Evolutionary conservation across 441 rosid species (phyloP).

Genomic region (Populus hybrid): DNA sequence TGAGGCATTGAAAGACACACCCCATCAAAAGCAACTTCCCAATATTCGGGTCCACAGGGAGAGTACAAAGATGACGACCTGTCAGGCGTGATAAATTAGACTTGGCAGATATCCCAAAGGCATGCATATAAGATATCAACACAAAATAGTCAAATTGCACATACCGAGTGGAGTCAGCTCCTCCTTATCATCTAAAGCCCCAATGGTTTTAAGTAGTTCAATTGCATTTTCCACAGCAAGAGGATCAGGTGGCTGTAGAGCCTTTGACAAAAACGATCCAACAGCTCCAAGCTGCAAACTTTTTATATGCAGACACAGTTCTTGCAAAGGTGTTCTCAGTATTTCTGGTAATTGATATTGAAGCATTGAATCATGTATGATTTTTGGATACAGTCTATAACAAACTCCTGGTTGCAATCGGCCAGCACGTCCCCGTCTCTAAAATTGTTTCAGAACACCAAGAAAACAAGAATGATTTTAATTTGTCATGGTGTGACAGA

Average conservation of each 20-base stretch:
- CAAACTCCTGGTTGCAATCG: conserved; percentile 96
- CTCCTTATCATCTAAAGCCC: conserved; percentile 82
- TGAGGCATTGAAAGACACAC: conserved; percentile 84
- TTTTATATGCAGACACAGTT: conserved; percentile 83
- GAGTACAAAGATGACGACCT: conserved; percentile 84
- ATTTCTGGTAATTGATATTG: conserved; percentile 92
- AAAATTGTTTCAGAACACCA: conserved; percentile 24
- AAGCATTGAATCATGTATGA: conserved; percentile 70
- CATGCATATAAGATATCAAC: background rate
- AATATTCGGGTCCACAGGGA: conserved; percentile 87
- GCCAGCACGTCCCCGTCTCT: conserved; percentile 99
- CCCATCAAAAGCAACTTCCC: conserved; percentile 99
- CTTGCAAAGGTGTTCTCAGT: conserved; percentile 92
- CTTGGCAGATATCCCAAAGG: conserved; percentile 15
- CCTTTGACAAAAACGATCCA: conserved; percentile 89
- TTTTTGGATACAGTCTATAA: conserved; percentile 82
- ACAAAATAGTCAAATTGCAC: conserved; percentile 13
- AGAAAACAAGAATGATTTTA: background rate
- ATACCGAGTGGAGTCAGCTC: conserved; percentile 93
- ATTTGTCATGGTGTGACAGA: conserved; percentile 10
- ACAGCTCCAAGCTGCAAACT: conserved; percentile 86
- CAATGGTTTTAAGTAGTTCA: conserved; percentile 89
- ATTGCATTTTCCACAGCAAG: conserved; percentile 95
- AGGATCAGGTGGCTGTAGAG: conserved; percentile 94
- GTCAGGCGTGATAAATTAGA: conserved; percentile 22